These are phyloP conservation scores for Wickerhamiella brachini DNA, from an alignment of 805 yeast genomes.

Conservation along the genomic window DNA sequence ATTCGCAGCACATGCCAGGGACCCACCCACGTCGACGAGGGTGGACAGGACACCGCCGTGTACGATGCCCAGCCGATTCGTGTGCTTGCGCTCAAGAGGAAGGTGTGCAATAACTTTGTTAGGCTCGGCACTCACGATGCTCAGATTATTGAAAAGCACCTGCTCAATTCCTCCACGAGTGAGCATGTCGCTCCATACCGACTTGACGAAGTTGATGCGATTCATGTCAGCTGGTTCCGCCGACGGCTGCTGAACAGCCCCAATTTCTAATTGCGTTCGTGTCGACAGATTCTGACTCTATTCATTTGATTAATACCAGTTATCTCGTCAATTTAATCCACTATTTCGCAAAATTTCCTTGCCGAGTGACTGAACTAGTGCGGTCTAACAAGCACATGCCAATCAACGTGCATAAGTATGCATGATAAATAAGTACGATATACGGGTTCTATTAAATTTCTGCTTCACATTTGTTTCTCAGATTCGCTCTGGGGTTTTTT, in stretches of 20 bases:
- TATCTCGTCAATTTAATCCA: no score
- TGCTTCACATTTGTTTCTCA: no score
- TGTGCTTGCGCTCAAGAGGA: constrained; percentile 24
- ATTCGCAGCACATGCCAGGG: constrained; percentile 29
- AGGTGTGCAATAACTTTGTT: constrained; percentile 25
- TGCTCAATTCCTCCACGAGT: constrained; percentile 16
- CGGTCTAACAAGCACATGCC: not conserved
- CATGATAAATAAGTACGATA: no score
- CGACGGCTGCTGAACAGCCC: no score
- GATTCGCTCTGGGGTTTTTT: no score
- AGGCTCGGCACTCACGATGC: constrained; percentile 20
- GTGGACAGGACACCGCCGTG: constrained; percentile 32
- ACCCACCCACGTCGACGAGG: constrained; percentile 31
- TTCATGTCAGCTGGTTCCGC: constrained; percentile 3
- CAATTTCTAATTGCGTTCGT: no score
- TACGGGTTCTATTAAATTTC: no score
- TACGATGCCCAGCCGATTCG: constrained; percentile 27
- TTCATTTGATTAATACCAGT: not conserved
- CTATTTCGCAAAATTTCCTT: no score
- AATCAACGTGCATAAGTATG: not conserved
- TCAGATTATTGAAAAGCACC: constrained; percentile 13
- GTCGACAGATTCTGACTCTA: no score
- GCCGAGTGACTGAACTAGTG: no score
- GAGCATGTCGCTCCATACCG: constrained; percentile 18
- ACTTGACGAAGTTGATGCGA: constrained; percentile 16